Evolutionary conservation across 208 protist species (phyloP), one percentile per base, ranked within the genome.

Genomic region (Zelonia costaricensis): DNA sequence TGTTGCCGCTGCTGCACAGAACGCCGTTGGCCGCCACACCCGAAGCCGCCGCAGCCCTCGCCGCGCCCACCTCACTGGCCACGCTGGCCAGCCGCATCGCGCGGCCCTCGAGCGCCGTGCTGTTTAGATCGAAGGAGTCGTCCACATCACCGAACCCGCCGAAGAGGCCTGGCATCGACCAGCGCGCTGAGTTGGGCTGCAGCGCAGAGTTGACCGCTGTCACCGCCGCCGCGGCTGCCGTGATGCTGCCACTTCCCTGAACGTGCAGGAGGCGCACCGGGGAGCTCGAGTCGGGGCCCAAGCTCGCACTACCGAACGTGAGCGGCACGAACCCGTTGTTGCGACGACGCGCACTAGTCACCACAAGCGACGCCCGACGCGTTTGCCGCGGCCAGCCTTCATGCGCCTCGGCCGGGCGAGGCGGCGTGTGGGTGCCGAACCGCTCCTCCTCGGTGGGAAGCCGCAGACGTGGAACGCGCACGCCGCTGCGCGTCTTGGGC

Each of bases 91-190:
- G 66, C 25, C 58, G 52, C 49, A 56, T 13, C 4, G 58, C 55
- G 4, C 66, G 48, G 16, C 31, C 28, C 3, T 73, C 66, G n/a
- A 40, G 33, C 20, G 38, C 22, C 10, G 36, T 60, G 44, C 52
- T 61, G 36, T 73, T 51, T 35, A 66, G 58, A 13, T 66, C 45
- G 25, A 54, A 49, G 27, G 49, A 49, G 58, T 25, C 56, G 27
- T 62, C 44, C 0, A n/a, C 5, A 28, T 54, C 58, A 9, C 48
- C 12, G 5, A 16, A 66, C 23, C 25, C 45, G 20, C 43, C 38
- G 10, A 60, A 36, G 9, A 20, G 27, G 43, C 27, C n/a, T 8
- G 48, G n/a, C 20, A 10, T 16, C 2, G 57, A 52, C 49, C 42
- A 53, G 31, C 23, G 12, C 25, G 55, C 27, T 13, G 52, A 28